Conservation (phyloP, 371 early-diverging fungal genomes). For the Dentiscutata heterogama region DNA sequence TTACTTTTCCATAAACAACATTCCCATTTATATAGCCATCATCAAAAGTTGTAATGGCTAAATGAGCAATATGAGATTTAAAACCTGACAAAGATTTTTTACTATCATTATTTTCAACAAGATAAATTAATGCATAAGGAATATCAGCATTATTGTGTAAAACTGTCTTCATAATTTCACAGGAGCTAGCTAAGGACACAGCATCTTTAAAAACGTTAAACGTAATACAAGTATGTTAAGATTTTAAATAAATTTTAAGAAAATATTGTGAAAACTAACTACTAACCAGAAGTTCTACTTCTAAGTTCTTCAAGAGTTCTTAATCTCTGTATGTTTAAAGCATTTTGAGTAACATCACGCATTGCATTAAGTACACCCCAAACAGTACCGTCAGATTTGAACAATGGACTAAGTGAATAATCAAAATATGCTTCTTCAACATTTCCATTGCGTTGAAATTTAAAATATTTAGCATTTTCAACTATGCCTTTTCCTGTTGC, state of each 20-base stretch:
- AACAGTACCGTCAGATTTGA: constrained; percentile 27
- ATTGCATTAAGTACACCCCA: constrained; percentile 17
- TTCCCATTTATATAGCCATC: neutral
- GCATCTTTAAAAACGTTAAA: constrained; percentile 19
- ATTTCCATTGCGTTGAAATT: constrained; percentile 19
- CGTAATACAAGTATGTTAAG: no score
- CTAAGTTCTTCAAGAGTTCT: constrained; percentile 32
- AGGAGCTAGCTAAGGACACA: constrained; percentile 25
- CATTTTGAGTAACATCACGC: constrained; percentile 30
- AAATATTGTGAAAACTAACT: no score
- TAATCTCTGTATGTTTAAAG: constrained; percentile 23
- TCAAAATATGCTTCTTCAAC: constrained; percentile 36
- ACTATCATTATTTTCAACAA: constrained; percentile 1
- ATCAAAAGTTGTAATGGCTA: constrained; percentile 39
- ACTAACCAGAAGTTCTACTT: constrained; percentile 25
- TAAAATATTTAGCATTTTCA: constrained; percentile 20
- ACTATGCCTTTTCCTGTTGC: constrained; percentile 25
- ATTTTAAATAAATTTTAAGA: no score
- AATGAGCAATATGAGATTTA: neutral
- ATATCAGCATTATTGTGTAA: constrained; percentile 17
- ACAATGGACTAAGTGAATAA: constrained; percentile 38
- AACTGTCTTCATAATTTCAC: constrained; percentile 14
- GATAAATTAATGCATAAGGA: constrained; percentile 21
- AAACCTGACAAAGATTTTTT: no score
- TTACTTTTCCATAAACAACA: no score